Percentiles rank a stretch among this genome's conserved stretches.
Evolutionary conservation across 257 asterid species (phyloP).

Genomic region (Ballota nigra): DNA sequence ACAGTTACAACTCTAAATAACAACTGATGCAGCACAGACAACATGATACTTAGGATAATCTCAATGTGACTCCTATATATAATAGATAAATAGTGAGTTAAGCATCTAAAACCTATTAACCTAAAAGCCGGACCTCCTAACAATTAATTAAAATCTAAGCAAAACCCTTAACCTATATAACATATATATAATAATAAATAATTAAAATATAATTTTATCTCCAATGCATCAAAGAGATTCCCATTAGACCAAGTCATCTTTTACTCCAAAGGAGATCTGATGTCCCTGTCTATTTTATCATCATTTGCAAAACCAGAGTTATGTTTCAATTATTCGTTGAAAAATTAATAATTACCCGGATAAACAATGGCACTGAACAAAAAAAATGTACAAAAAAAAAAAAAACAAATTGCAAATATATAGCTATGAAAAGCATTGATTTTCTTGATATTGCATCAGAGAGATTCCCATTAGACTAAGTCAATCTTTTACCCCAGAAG

Average conservation of each 20-base stretch:
- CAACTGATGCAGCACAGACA: too few species aligned
- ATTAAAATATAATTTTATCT: too few species aligned
- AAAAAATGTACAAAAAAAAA: neutral
- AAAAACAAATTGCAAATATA: neutral
- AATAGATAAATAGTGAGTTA: too few species aligned
- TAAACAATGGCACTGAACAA: neutral
- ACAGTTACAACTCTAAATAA: too few species aligned
- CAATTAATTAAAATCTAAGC: too few species aligned
- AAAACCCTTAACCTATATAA: too few species aligned
- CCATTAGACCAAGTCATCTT: constrained; percentile 59
- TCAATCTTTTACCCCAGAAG: constrained; percentile 30
- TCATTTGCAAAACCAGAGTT: constrained; percentile 36
- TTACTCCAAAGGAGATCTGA: constrained; percentile 35
- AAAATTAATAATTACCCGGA: neutral
- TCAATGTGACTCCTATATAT: too few species aligned
- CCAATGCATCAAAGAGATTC: constrained; percentile 38
- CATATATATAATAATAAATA: too few species aligned
- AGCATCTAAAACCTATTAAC: too few species aligned
- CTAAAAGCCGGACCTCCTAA: too few species aligned
- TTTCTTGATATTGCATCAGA: neutral
- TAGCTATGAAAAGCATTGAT: neutral
- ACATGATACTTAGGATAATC: too few species aligned
- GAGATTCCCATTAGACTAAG: constrained; percentile 68
- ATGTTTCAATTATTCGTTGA: neutral
- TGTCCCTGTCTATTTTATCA: constrained; percentile 79